phyloP scores from a whole-genome alignment of 495 filamentous ascomycete genomes.

The Trichoderma virens region DNA sequence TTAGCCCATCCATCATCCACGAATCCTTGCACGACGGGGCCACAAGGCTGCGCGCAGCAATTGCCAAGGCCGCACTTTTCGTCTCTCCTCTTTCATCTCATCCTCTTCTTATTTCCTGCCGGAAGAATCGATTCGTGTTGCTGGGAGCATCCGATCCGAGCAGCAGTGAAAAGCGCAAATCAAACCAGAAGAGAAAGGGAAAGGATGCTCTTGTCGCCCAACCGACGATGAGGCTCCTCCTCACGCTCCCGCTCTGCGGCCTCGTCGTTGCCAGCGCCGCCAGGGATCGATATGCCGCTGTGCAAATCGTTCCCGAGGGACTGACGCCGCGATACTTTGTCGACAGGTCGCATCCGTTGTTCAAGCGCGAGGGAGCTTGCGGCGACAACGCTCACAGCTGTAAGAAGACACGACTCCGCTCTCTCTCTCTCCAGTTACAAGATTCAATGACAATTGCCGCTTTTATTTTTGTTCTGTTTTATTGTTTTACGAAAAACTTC shows the following conservation, averaged over 20 bases:
- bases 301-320: not conserved
- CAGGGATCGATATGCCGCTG: not conserved
- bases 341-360: not conserved
- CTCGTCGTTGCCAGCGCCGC: not conserved
- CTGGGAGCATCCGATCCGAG: not conserved
- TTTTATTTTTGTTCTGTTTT: not conserved
- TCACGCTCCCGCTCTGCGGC: not conserved
- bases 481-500: not conserved
- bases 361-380: slow-evolving; percentile 10
- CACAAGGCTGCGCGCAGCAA: slow-evolving; percentile 4
- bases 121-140: not conserved
- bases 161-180: not conserved
- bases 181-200: not conserved
- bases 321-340: slow-evolving; percentile 10
- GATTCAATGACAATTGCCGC: not conserved
- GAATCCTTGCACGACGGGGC: not conserved
- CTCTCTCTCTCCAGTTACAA: not conserved
- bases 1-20: not conserved
- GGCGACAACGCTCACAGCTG: slow-evolving; percentile 5
- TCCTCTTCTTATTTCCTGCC: not conserved
- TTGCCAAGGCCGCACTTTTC: no score
- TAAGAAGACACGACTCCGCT: slow-evolving; percentile 9
- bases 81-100: not conserved
- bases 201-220: not conserved
- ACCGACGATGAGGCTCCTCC: slow-evolving; percentile 3